These are phyloP conservation scores for Madurella fahalii DNA, from an alignment of 2,329 filamentous ascomycete species.

Conservation along the genomic window DNA sequence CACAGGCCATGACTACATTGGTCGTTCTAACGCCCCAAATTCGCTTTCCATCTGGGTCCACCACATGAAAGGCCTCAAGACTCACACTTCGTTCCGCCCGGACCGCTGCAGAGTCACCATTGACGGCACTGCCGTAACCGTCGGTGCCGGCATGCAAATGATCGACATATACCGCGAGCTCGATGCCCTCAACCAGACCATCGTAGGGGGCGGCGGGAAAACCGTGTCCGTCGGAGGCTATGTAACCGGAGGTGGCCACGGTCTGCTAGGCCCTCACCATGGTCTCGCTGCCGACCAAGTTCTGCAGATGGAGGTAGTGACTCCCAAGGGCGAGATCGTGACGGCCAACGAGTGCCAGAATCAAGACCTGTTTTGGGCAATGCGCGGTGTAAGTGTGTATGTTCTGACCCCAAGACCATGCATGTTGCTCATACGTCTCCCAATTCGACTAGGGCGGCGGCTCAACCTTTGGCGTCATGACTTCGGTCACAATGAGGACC, in stretches of 20 bases:
- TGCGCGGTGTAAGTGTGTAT: conserved; percentile 44
- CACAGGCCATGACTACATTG: conserved; percentile 54
- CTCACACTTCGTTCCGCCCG: conserved; percentile 30
- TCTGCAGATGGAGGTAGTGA: conserved; percentile 45
- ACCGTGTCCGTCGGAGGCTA: conserved; percentile 58
- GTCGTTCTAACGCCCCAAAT: conserved; percentile 57
- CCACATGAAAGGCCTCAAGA: conserved; percentile 43
- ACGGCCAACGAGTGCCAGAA: conserved; percentile 43
- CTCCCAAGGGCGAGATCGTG: conserved; percentile 39
- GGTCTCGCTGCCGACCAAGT: conserved; percentile 47
- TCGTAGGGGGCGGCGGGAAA: conserved; percentile 48
- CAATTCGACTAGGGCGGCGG: conserved; percentile 44
- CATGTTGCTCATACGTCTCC: background rate
- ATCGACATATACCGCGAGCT: conserved; percentile 41
- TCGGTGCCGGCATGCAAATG: conserved; percentile 49
- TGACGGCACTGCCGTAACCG: conserved; percentile 42
- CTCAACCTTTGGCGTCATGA: conserved; percentile 48
- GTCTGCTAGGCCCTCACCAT: conserved; percentile 39
- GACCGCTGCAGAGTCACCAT: conserved; percentile 39
- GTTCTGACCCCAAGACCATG: background rate
- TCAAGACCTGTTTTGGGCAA: conserved; percentile 52
- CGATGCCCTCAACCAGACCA: conserved; percentile 32
- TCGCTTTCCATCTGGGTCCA: conserved; percentile 55
- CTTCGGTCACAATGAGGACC: conserved; percentile 46
- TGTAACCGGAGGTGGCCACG: conserved; percentile 55